Evolutionary conservation across 495 filamentous ascomycete species (phyloP), one percentile per base, ranked within the genome.

Genomic region (Evansstolkia leycettana): DNA sequence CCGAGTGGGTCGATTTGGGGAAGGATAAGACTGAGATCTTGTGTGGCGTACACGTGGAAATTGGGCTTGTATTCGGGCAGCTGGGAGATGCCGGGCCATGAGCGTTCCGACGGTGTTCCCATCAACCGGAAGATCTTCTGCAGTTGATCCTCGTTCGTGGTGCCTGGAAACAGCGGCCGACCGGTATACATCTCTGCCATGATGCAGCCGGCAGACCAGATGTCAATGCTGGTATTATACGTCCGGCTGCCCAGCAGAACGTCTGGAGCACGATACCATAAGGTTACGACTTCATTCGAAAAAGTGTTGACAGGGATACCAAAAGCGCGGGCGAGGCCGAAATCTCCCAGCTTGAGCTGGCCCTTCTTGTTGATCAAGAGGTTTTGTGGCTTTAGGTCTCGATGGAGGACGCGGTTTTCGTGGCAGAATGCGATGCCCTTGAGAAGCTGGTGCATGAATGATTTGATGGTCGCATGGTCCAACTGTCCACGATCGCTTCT

Each of bases 171-270:
- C 9, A 95, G 69, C 0, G 88, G 88, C 2, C 89, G 75, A 9
- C 88, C 89, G 0, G 86, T 92, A 58, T 85, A 94, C 82, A 95
- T 90, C 62, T 95, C 88, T 9, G 88, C 89, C 88, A 95, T 95
- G 66, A 95, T 95, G 56, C 88, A 95, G 26, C 88, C 88, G 10
- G 88, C 88, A 13, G 82, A 88, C 88, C 88, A 95, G 62, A 95
- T 95, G 50, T 95, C 88, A 62, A 95, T 95, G 61, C 82, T 89
- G 16, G 88, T 95, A 58, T 92, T 95, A 58, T 95, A 95, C 25
- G 89, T 94, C 39, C 88, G 65, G 42, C 77, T 84, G 31, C 88
- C 88, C 26, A 95, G 75, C 19, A 95, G 74, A 24, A 95, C 88
- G 45, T 95, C 88, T 1, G 88, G 88, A 0, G 88, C 88, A 13